Base-by-base conservation (phyloP, 2,329 filamentous ascomycete species). In the Colletotrichum sidae region DNA sequence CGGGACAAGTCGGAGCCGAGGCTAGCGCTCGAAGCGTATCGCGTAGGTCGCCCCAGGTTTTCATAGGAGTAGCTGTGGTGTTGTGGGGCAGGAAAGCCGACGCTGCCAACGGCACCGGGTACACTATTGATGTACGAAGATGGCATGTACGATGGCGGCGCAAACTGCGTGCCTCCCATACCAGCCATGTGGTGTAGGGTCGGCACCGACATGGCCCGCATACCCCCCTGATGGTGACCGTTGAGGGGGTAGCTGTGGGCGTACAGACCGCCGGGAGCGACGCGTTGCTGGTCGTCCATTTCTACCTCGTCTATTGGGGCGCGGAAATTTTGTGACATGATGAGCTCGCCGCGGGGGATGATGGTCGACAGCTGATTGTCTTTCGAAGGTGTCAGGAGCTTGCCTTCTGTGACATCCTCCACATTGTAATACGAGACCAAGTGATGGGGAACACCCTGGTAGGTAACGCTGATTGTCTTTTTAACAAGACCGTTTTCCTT, bases 341-440 rank as follows among this genome's bases (percentile, higher is more conserved):
- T 80, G 35, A 92, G 79, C 56, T 89, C 86, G 0, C 74, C 65
- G 5, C 90, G 86, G 11, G 89, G 88, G 7, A 80, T 76, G 37
- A 90, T 78, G 53, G 80, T 74, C 34, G 77, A 76, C 46, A 89
- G 78, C 17, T 75, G 76, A 1, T 84, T 80, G 50, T 65, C 65
- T 58, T 86, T 82, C 1, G 83, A 78, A 1, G 92, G 92, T 0
- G 86, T 84, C 35, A 75, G 79, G 10, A 95, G 81, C 13, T 75
- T 77, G n/a, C 85, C 82, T 50, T 82, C 80, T 70, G 88, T 84
- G n/a, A 94, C 91, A 73, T 97, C 93, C 6, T 92, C 88, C 10
- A 95, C 84, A 47, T 83, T 92, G 80, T 97, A 97, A 75, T 97
- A 97, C 13, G 91, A 94, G 45, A 97, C 93, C 55, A 97, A 80